Conservation (phyloP, 768 basidiomycete species). For the Pleurotus eryngii region DNA sequence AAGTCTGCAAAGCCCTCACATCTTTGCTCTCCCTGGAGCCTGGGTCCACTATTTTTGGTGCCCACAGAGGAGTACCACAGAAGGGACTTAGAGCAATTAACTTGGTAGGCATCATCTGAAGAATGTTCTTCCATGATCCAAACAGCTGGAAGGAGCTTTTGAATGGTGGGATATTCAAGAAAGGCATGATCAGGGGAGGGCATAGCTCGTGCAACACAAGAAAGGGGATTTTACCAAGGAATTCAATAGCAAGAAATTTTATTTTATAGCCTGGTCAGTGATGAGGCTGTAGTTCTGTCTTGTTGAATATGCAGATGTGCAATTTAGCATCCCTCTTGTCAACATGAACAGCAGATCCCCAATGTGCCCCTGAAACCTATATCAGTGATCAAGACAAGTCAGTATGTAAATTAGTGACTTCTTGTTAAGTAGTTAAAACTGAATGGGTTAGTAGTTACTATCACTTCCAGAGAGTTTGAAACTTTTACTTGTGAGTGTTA, state of each 20-base stretch:
- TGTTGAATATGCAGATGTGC: neutral
- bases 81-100: constrained; percentile 19
- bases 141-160: constrained; percentile 34
- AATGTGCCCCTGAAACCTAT: too few relatives aligned
- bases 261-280: constrained; percentile 22
- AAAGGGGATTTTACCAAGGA: neutral
- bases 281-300: constrained; percentile 13
- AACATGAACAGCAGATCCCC: too few relatives aligned
- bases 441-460: too few relatives aligned
- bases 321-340: too few relatives aligned
- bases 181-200: constrained; percentile 26
- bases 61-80: constrained; percentile 29
- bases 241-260: neutral
- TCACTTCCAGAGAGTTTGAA: too few relatives aligned
- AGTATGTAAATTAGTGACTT: too few relatives aligned
- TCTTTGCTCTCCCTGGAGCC: constrained; percentile 36
- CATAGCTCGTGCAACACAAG: constrained; percentile 17
- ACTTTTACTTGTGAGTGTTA: too few relatives aligned
- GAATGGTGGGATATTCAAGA: constrained; percentile 31
- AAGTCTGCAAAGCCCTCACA: constrained; percentile 39
- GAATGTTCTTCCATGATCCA: constrained; percentile 34
- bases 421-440: too few relatives aligned
- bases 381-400: too few relatives aligned
- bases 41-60: constrained; percentile 46
- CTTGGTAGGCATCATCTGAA: constrained; percentile 11